Conservation (phyloP, 768 basidiomycete species). For the Mycena metata region DNA sequence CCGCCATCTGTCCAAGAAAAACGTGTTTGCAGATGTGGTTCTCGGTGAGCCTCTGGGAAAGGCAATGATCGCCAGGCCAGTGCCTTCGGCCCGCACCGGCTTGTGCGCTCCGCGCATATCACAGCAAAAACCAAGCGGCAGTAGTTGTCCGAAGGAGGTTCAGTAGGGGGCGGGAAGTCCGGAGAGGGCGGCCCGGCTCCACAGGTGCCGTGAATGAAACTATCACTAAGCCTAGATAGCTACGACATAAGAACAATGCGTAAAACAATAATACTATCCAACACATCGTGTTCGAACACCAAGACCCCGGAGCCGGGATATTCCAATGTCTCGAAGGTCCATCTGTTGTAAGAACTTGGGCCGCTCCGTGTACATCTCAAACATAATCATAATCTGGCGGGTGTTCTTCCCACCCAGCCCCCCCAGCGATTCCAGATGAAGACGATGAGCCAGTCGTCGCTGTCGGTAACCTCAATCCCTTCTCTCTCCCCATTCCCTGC, state of each 20-base stretch:
- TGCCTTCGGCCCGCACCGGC: too few species aligned
- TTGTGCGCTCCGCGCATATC: too few species aligned
- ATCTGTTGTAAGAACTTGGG: constrained; percentile 7
- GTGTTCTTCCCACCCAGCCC: constrained; percentile 12
- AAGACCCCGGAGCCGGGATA: constrained; percentile 15
- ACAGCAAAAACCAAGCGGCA: too few species aligned
- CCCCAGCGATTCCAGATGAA: constrained; percentile 20
- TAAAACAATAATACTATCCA: constrained; percentile 8
- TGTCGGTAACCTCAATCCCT: constrained; percentile 14
- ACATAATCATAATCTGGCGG: constrained; percentile 24
- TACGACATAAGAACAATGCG: constrained; percentile 3
- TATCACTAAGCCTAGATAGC: neutral
- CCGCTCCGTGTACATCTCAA: constrained; percentile 16
- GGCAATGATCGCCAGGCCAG: too few species aligned
- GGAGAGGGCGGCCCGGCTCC: too few species aligned
- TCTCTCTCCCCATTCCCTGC: constrained; percentile 21
- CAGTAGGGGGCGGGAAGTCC: too few species aligned
- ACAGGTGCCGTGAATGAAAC: neutral
- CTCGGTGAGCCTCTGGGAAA: too few species aligned
- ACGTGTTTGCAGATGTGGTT: too few species aligned
- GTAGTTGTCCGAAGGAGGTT: too few species aligned
- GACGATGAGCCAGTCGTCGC: constrained; percentile 15
- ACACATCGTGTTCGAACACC: constrained; percentile 10
- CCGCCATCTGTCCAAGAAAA: too few species aligned
- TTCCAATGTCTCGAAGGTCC: constrained; percentile 16